A percentile compares a stretch with the other conserved stretches of the same genome.
phyloP scores from a whole-genome alignment of 83 land plant species.

The Larix sibirica region DNA sequence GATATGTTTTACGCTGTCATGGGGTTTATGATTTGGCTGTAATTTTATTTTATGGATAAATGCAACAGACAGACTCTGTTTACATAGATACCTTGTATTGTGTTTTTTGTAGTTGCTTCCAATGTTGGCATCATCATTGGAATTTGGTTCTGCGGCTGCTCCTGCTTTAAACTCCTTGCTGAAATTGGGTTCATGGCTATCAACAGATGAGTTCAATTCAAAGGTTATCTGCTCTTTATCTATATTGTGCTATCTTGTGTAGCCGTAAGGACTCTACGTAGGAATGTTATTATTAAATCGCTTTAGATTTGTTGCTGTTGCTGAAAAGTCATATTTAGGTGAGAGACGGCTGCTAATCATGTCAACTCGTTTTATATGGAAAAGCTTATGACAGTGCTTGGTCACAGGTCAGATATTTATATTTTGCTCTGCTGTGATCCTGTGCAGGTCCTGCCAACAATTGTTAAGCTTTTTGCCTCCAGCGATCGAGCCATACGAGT shows the following conservation, averaged over 20 bases:
- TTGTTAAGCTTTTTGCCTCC: slow-evolving; percentile 94
- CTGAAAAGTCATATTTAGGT: neutral
- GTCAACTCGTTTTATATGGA: neutral
- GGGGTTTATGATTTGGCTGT: neutral
- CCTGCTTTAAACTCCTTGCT: slow-evolving; percentile 90
- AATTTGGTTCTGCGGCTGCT: slow-evolving; percentile 99
- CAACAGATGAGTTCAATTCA: slow-evolving; percentile 76
- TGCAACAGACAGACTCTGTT: neutral
- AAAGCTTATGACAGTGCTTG: too few species aligned
- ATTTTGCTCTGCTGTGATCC: neutral
- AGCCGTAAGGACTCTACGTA: neutral
- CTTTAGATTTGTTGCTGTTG: neutral
- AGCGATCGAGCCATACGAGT: slow-evolving; percentile 94
- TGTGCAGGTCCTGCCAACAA: slow-evolving; percentile 85
- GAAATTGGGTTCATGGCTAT: slow-evolving; percentile 97
- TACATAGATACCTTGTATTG: neutral
- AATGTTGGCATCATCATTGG: slow-evolving; percentile 90
- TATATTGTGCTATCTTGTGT: neutral
- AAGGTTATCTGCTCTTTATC: slow-evolving; percentile 59
- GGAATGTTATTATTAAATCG: neutral
- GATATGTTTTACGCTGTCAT: neutral
- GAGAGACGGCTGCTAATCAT: neutral
- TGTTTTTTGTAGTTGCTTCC: slow-evolving; percentile 80
- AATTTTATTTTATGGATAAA: neutral
- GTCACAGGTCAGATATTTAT: neutral